Base-by-base conservation (phyloP, 768 basidiomycete species). In the Cystofilobasidium ferigula region DNA sequence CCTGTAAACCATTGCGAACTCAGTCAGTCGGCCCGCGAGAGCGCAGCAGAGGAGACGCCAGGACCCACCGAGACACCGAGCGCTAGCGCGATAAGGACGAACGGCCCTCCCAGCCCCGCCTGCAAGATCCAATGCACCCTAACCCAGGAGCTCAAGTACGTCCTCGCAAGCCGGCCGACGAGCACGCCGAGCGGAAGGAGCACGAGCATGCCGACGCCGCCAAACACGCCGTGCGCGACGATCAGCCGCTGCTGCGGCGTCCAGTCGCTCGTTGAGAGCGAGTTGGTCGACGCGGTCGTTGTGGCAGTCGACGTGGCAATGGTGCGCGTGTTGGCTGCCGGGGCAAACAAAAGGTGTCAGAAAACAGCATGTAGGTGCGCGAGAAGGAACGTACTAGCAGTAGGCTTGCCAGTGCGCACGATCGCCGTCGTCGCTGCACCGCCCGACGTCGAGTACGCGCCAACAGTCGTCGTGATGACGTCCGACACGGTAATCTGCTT, bases 81-180 rank as follows among this genome's bases (percentile, higher is more conserved):
- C 8, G 56, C 63, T 13, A 64, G 51, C 16, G 63, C 54, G 24
- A 59, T 53, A n/a, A 48, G 28, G 26, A 64, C 40, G 36, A 64
- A 28, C 18, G 63, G 57, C 16, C 56, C 42, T 0, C 54, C 56
- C 0, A 64, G 35, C 6, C 20, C 32, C n/a, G 57, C 58, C 22
- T 64, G 63, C 47, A 64, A n/a, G 30, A 64, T 43, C 43, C 57
- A 64, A 47, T 64, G 63, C n/a, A 56, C 42, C 14, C 45, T 48
- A 45, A 64, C 36, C 63, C 63, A 64, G 22, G 32, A 42, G 5
- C 54, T n/a, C 40, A 47, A 42, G 45, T 57, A 58, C 4, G 36
- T 36, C 9, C 63, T 20, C 36, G 22, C 9, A 16, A 57, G 18
- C n/a, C 61, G 34, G 10, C 48, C 30, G 13, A 35, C 48, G 10